Evolutionary conservation across 2,329 filamentous ascomycete genomes (phyloP), one percentile per base, ranked within the genome.

Genomic region (Ophiognomonia clavigignenti-juglandacearum): DNA sequence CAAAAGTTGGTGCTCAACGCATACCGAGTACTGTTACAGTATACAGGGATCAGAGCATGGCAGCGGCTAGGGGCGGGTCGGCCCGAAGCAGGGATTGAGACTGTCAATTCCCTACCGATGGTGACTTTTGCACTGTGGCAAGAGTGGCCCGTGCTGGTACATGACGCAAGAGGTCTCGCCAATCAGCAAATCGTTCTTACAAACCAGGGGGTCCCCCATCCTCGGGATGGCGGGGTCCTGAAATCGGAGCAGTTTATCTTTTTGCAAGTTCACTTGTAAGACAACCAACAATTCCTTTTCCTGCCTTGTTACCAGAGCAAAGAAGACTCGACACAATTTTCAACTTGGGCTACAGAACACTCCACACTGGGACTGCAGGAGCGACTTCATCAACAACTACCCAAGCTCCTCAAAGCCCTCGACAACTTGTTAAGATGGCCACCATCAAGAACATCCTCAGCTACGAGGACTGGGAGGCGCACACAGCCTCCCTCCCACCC

Each of bases 361-460:
- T 16, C 32, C 19, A 16, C 16, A 6, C 32, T 9, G 8, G 3
- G 32, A 35, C 32, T 14, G n/a, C n/a, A 8, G 6, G 29, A 35
- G 19, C 32, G 16, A 35, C 4, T 16, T 16, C n/a, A 8, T 16
- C 13, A 35, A 18, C 32, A 14, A 16, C 32, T 18, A 32, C 24
- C 4, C 18, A 16, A 14, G 4, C 9, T 20, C 35, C 16, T n/a
- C n/a, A n/a, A 37, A 31, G n/a, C 29, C 5, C 5, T 20, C 14
- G 9, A 41, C 5, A 43, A 32, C 27, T 27, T 4, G 4, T 34
- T 34, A 37, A 26, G 53, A 91, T 91, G 86, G 88, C 86, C 55
- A 82, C 79, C 50, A 80, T 96, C 61, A 80, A 77, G 55, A 86
- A 95, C 61, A 85, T 96, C 68, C 78, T 81, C 57, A 82, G 78